These are phyloP conservation scores for Cystobasidium tubakii DNA, from an alignment of 768 basidiomycete genomes.

Conservation along the genomic window DNA sequence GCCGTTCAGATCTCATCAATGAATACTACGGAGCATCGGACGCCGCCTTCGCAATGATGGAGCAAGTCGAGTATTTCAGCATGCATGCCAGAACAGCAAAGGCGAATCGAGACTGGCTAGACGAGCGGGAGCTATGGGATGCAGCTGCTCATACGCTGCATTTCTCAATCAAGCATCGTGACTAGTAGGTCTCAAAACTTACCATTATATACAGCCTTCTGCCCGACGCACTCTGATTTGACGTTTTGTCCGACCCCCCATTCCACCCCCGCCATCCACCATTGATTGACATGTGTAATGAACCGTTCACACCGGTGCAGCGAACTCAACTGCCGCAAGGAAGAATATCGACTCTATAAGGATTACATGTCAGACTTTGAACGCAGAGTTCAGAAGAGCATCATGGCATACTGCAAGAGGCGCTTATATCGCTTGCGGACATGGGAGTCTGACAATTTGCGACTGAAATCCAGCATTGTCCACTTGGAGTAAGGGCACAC, in stretches of 20 bases:
- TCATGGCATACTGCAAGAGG: slow-evolving; percentile 3
- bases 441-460: not conserved
- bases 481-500: not conserved
- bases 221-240: not conserved
- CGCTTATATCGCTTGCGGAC: not conserved
- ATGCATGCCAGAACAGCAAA: not conserved
- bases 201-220: no score
- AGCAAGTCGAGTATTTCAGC: slow-evolving; percentile 5
- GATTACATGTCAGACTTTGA: not conserved
- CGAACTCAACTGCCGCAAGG: not conserved
- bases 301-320: not conserved
- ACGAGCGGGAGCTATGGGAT: slow-evolving; percentile 10
- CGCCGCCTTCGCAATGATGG: not conserved
- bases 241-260: no score
- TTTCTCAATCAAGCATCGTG: not conserved
- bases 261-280: no score
- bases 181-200: not conserved
- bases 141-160: not conserved
- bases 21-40: slow-evolving; percentile 14
- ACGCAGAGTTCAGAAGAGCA: not conserved
- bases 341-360: slow-evolving; percentile 6
- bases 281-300: not conserved
- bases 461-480: not conserved
- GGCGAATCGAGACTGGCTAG: slow-evolving; percentile 5
- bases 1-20: slow-evolving; percentile 1